Percentiles rank a stretch among this genome's conserved stretches.
These are phyloP conservation scores for Stenocarpella maydis DNA, from an alignment of 2,329 filamentous ascomycete species.

Conservation along the genomic window DNA sequence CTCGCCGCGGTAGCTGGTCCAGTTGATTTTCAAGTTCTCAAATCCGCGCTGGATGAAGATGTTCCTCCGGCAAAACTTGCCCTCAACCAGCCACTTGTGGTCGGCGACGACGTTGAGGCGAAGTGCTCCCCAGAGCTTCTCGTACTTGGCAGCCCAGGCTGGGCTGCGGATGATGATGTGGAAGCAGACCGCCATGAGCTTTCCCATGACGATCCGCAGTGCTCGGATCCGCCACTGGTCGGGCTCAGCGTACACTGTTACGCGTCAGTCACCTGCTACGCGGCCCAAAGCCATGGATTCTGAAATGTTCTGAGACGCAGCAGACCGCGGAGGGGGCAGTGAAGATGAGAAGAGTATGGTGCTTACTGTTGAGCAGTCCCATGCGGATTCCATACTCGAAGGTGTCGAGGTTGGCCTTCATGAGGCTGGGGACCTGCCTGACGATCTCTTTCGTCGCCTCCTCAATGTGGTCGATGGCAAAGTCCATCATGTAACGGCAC, in stretches of 20 bases:
- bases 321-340: too few relatives aligned
- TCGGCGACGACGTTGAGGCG: slow-evolving; percentile 23
- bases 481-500: slow-evolving; percentile 40
- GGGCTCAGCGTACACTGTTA: slow-evolving; percentile 40
- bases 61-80: neutral
- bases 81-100: slow-evolving; percentile 32
- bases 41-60: slow-evolving; percentile 24
- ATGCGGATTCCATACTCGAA: slow-evolving; percentile 38
- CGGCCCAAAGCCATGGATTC: too few relatives aligned
- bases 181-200: slow-evolving; percentile 39
- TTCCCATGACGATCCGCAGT: slow-evolving; percentile 40
- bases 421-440: slow-evolving; percentile 30
- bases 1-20: slow-evolving; percentile 10
- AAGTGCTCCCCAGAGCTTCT: slow-evolving; percentile 17
- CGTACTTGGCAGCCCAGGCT: slow-evolving; percentile 27
- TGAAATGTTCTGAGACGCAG: too few relatives aligned
- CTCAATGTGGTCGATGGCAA: slow-evolving; percentile 62
- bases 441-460: slow-evolving; percentile 60
- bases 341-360: too few relatives aligned
- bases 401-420: slow-evolving; percentile 33
- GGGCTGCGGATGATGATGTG: slow-evolving; percentile 38
- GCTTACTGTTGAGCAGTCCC: slow-evolving; percentile 36
- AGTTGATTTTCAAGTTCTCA: slow-evolving; percentile 22
- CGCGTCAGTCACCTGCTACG: too few relatives aligned
- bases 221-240: slow-evolving; percentile 32